Percentiles rank a stretch among this genome's conserved stretches.
These are phyloP conservation scores for Wickerhamomyces hampshirensis DNA, from an alignment of 805 yeast species.

Conservation along the genomic window DNA sequence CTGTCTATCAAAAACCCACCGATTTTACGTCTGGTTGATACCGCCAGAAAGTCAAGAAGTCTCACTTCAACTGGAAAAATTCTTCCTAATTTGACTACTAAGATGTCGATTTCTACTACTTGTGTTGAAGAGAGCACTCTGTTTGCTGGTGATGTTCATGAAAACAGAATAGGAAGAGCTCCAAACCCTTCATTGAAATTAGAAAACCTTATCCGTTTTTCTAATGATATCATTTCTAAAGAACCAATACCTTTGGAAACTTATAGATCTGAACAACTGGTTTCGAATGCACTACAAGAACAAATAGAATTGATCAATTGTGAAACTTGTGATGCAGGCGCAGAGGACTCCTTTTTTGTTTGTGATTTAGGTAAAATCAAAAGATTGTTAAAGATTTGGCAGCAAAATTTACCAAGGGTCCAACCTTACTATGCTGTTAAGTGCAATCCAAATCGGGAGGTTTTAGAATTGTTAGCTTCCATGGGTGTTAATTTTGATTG, in stretches of 20 bases:
- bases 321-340: conserved; percentile 64
- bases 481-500: conserved; percentile 86
- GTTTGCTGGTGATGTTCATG: conserved; percentile 5
- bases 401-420: conserved; percentile 58
- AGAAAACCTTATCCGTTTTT: background rate
- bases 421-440: conserved; percentile 93
- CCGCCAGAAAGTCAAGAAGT: conserved; percentile 19
- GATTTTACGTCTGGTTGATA: conserved; percentile 22
- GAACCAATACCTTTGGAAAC: conserved; percentile 22
- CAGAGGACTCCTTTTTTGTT: conserved; percentile 82
- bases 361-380: conserved; percentile 76
- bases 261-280: conserved; percentile 27
- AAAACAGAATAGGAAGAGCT: background rate
- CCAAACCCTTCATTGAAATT: background rate
- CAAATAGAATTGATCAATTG: conserved; percentile 44
- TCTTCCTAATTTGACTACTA: conserved; percentile 2
- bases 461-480: conserved; percentile 50
- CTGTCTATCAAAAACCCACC: conserved; percentile 18
- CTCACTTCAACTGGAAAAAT: conserved; percentile 1
- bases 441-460: conserved; percentile 72
- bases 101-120: conserved; percentile 17
- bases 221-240: background rate
- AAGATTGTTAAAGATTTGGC: conserved; percentile 64
- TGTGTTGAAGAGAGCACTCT: conserved; percentile 5
- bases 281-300: conserved; percentile 35